Base-by-base conservation (phyloP, 257 asterid genomes). In the Cinchona pubescens region DNA sequence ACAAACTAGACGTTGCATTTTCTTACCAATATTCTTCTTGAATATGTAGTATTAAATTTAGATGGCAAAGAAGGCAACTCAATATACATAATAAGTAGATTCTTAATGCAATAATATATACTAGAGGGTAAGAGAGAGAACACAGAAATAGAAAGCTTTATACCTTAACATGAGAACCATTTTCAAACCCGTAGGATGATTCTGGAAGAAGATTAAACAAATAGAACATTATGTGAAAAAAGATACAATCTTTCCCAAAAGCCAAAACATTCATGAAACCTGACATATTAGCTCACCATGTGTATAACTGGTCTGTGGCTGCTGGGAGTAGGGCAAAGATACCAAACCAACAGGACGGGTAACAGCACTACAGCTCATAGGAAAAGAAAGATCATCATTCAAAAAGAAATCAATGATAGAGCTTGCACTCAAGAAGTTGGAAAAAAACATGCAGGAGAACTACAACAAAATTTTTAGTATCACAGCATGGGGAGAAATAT, bases 251-350 rank as follows among this genome's bases (percentile, higher is more conserved):
- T 23, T 38, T 58, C 18, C 49, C 61, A 3, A 5, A 78, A 64
- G 37, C 23, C 61, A 72, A 78, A 38, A 51, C 32, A 15, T 55
- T 46, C 16, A 30, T 40, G 66, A 71, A 49, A 56, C 35, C 9
- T 21, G 71, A 67, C 73, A 70, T 13, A 58, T 59, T 18, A 78
- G 82, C 83, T 68, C 59, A 79, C 86, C 86, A 16, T 32, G 45
- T 59, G 76, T 19, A 69, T 67, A 72, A 51, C 71, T 73, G 40
- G 27, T 29, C 69, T 42, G 74, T 43, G 32, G 73, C 66, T 69
- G 76, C 68, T 74, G 81, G 34, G 65, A 75, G 67, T 71, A 37
- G 70, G 74, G 74, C 69, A 72, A n/a, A 45, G 77, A 49, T 72
- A 59, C 42, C 58, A 37, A 23, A 66, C 75, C 81, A 72, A 69